Evolutionary conservation across 2,329 filamentous ascomycete species (phyloP), one percentile per base, ranked within the genome.

Genomic region (Sporothrix globosa): DNA sequence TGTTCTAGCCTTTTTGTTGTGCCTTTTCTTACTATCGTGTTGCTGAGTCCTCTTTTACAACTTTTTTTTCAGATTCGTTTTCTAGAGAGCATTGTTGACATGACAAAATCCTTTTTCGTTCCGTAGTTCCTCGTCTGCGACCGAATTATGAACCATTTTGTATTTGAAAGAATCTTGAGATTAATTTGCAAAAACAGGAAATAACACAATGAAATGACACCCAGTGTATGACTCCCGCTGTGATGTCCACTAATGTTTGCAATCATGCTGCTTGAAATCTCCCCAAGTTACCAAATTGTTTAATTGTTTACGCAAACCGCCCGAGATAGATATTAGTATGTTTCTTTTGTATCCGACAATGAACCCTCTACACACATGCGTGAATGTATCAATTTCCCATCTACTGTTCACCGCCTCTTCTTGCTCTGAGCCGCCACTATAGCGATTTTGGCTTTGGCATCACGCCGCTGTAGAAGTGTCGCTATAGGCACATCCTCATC

Each of bases 401-500:
- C 1, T 13, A 6, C 21, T 39, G 24, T 34, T 54, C n/a, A 69
- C 34, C 50, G 68, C 10, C 13, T 61, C 68, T 69, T 69, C 50
- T 66, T 50, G 34, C 44, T 44, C 19, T 69, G 56, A 50, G 34
- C 70, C 69, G 54, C 67, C 68, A 44, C 24, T 10, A 27, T 21
- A 11, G 39, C 58, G 11, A 27, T 39, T 19, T 61, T 50, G 10
- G 53, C 67, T n/a, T 61, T 56, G 30, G 24, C 77, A 72, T 82
- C 86, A 73, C 88, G 81, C 73, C 88, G 82, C 63, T 87, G 81
- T 58, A 93, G 79, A 17, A 95, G 75, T 76, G 92, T 88, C 4
- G 86, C 88, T 53, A 95, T 80, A 0, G 91, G 92, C 17, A 95
- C 80, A 75, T 93, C 85, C 19, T 75, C 69, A 30, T 73, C 76